Percentiles rank a stretch among this genome's conserved stretches.
phyloP scores from a whole-genome alignment of 2,329 filamentous ascomycete species.

The Teratosphaeria nubilosa region DNA sequence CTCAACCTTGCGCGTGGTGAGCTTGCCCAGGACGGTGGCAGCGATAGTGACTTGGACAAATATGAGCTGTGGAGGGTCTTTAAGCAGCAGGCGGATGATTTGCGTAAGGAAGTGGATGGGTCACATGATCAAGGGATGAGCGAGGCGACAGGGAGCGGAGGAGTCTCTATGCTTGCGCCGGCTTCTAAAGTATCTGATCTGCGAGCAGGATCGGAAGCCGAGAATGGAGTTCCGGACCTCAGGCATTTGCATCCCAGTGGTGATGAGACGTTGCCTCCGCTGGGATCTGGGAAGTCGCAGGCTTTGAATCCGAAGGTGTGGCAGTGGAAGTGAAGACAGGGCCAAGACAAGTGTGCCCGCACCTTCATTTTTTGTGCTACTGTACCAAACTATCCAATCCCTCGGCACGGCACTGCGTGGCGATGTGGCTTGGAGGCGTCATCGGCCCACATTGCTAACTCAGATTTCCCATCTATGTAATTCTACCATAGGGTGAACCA shows the following conservation, averaged over 20 bases:
- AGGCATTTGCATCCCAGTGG: background rate
- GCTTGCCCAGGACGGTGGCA: constrained; percentile 17
- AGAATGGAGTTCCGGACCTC: background rate
- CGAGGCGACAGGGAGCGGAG: background rate
- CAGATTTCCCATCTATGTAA: no score
- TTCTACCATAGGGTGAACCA: no score
- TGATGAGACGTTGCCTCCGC: background rate
- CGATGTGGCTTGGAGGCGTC: no score
- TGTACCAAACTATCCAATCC: background rate
- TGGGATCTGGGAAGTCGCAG: background rate
- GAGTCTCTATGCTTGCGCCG: background rate
- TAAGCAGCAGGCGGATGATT: constrained; percentile 50
- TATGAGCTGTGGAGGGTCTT: constrained; percentile 51
- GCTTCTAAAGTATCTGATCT: background rate
- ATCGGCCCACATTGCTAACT: no score
- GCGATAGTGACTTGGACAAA: constrained; percentile 36
- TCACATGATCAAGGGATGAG: background rate
- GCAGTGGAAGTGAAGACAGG: background rate
- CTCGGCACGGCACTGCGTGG: background rate
- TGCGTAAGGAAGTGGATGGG: constrained; percentile 41
- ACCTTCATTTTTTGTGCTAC: background rate
- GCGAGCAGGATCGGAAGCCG: background rate
- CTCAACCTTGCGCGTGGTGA: constrained; percentile 42
- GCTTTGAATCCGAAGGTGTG: constrained; percentile 29
- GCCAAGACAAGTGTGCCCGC: background rate